These are phyloP conservation scores for Rhizopogon vinicolor DNA, from an alignment of 768 basidiomycete species.

Conservation along the genomic window DNA sequence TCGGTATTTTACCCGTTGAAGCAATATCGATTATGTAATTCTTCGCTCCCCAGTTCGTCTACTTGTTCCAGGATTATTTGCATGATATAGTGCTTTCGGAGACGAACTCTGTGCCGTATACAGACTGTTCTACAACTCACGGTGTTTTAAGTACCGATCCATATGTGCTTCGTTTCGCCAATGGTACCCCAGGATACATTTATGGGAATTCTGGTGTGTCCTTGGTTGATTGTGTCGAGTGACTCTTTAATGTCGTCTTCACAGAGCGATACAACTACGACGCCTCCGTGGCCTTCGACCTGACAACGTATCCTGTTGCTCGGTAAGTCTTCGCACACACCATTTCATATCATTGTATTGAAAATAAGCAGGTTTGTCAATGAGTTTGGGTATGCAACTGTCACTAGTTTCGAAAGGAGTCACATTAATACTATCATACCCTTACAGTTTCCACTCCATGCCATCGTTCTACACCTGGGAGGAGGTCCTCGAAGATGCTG, in stretches of 20 bases:
- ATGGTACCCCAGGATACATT: slow-evolving; percentile 46
- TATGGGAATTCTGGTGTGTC: slow-evolving; percentile 50
- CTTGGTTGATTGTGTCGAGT: neutral
- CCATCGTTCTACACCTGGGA: slow-evolving; percentile 61
- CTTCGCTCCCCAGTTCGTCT: slow-evolving; percentile 34
- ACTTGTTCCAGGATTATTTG: slow-evolving; percentile 49
- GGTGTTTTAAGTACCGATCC: slow-evolving; percentile 56
- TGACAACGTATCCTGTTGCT: slow-evolving; percentile 46
- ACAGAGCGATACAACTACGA: slow-evolving; percentile 57
- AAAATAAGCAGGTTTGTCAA: slow-evolving; percentile 42
- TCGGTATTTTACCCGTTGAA: slow-evolving; percentile 13
- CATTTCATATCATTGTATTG: neutral
- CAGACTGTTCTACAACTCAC: slow-evolving; percentile 54
- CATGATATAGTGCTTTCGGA: slow-evolving; percentile 44
- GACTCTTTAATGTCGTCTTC: neutral
- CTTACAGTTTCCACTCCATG: slow-evolving; percentile 54
- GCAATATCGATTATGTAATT: neutral
- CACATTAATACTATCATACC: neutral
- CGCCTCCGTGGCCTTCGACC: slow-evolving; percentile 46
- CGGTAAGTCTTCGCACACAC: slow-evolving; percentile 23
- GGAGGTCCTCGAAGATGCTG: slow-evolving; percentile 44
- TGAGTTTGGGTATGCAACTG: slow-evolving; percentile 45
- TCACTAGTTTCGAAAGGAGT: neutral
- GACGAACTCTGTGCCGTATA: slow-evolving; percentile 52
- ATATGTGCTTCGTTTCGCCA: slow-evolving; percentile 44